Evolutionary conservation across 352 stramenopile species (phyloP), one percentile per base, ranked within the genome.

Genomic region (Pythium apleroticum): DNA sequence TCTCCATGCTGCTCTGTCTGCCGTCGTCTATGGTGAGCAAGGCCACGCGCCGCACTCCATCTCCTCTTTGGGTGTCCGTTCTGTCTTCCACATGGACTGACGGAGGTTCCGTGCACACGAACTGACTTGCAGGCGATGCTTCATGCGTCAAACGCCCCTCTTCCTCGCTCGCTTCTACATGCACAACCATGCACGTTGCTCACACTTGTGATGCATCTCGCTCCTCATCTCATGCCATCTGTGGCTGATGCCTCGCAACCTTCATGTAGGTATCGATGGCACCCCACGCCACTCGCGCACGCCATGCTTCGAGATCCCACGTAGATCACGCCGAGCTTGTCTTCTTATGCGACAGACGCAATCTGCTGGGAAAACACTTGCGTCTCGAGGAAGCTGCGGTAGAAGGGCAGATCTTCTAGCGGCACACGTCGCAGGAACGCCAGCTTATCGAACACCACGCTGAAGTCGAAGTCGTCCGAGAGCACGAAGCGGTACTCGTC

Each of bases 341-440:
- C 25, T 39, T 7, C 37, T 66, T 55, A 84, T 20, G 74, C 56
- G 31, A 91, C 81, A 0, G 81, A 88, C 17, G 86, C 82, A 37
- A 95, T 93, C 70, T 90, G 75, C 35, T 95, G 84, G 19, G 84
- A 93, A 48, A 95, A 95, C 14, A 95, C 70, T 69, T 95, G 86
- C 35, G 86, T 95, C 72, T 95, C 86, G 6, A 95, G 66, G 63
- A 95, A 95, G 55, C 63, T 78, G 57, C 80, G 81, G 63, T 85
- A 95, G 57, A 95, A 95, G 9, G 65, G 69, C 53, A 81, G 72
- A 35, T 92, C 83, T n/a, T 71, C 63, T 6, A 73, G 25, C 4
- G 78, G 80, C 39, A 91, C 60, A n/a, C 65, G 69, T 35, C 69
- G 76, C 43, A 92, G 57, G 66, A 91, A 95, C 6, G 76, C 80